Evolutionary conservation across 768 basidiomycete genomes (phyloP), one percentile per base, ranked within the genome.

Genomic region (Mycena galopus): DNA sequence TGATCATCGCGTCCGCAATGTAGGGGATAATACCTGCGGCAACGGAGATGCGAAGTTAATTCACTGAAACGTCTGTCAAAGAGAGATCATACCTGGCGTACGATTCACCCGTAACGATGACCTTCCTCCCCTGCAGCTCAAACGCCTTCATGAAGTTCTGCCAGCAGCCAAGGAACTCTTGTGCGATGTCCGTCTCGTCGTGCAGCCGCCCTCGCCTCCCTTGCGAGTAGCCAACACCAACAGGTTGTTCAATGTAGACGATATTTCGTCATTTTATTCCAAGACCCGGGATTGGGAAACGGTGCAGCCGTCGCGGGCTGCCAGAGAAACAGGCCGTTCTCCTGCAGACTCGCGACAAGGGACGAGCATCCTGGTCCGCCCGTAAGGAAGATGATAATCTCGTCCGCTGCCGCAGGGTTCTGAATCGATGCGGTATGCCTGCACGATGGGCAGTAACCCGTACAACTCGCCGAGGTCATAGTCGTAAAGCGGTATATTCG

Each of bases 1-100:
- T 37, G 21, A 67, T 39, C 65, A 67, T 58, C 12, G 65, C 65
- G 35, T 67, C 56, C 10, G 65, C 39, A n/a, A 67, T 67, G 30
- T 67, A 67, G 7, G 65, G 56, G 14, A 58, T 29, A 21, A 56
- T n/a, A n/a, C n/a, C n/a, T n/a, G n/a, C n/a, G n/a, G n/a, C n/a
- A n/a, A n/a, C n/a, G n/a, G n/a, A n/a, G n/a, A n/a, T n/a, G n/a
- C n/a, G n/a, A n/a, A n/a, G n/a, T n/a, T n/a, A n/a, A n/a, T n/a
- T n/a, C n/a, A n/a, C n/a, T n/a, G n/a, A n/a, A n/a, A n/a, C n/a
- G n/a, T n/a, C n/a, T n/a, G n/a, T n/a, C n/a, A n/a, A n/a, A n/a
- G n/a, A n/a, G n/a, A n/a, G n/a, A n/a, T n/a, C 57, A 32, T 30
- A 57, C 27, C 65, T 56, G 1, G 19, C 66, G 19, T 67, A 67